Conservation (phyloP, 2,329 filamentous ascomycete genomes). For the Penicillium sp. region DNA sequence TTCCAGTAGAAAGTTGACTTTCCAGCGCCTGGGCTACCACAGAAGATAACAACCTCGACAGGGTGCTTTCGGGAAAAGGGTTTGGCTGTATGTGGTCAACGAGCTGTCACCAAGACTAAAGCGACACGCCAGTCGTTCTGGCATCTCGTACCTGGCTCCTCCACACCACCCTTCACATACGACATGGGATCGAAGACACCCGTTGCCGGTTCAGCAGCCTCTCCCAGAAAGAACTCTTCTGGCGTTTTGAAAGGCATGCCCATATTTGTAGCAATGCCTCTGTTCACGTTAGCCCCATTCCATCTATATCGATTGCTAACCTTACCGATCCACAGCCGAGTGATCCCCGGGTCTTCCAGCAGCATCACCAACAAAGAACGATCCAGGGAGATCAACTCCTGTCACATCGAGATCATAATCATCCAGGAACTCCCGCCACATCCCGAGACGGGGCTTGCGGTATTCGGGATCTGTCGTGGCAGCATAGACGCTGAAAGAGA, state of each 20-base stretch:
- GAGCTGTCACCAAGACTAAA: not conserved
- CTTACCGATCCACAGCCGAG: conserved; percentile 61
- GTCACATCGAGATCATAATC: conserved; percentile 61
- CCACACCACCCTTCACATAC: conserved; percentile 48
- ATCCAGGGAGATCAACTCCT: conserved; percentile 68
- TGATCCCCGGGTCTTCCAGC: conserved; percentile 60
- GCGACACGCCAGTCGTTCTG: not conserved
- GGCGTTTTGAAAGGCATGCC: conserved; percentile 81
- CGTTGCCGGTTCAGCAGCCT: conserved; percentile 65
- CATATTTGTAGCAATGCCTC: conserved; percentile 83
- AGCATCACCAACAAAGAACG: conserved; percentile 90
- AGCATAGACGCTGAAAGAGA: conserved; percentile 81
- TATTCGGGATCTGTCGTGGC: conserved; percentile 80
- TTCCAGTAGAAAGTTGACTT: conserved; percentile 91
- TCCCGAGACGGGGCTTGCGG: conserved; percentile 83
- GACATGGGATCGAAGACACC: conserved; percentile 71
- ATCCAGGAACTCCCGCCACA: conserved; percentile 74
- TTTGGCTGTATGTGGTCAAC: conserved; percentile 21
- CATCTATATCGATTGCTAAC: not conserved
- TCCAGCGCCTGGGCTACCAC: conserved; percentile 84
- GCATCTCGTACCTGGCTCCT: conserved; percentile 36
- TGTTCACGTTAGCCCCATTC: conserved; percentile 33
- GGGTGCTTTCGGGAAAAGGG: conserved; percentile 62
- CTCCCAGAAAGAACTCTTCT: conserved; percentile 84
- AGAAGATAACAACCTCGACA: conserved; percentile 79